phyloP scores from a whole-genome alignment of 768 basidiomycete genomes.

The Rubroboletus satanas region DNA sequence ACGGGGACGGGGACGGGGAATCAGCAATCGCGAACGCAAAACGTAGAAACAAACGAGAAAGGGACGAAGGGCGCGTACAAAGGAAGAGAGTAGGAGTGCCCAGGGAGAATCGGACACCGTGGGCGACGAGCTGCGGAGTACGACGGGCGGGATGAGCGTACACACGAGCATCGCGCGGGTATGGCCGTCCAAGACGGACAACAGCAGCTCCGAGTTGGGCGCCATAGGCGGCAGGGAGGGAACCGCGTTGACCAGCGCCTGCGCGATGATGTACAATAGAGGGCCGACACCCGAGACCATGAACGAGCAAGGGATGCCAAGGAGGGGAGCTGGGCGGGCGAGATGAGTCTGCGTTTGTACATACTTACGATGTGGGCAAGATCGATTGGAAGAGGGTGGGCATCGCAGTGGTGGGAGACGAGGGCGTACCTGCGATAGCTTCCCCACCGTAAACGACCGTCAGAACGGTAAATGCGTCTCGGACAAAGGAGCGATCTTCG shows the following conservation, averaged over 20 bases:
- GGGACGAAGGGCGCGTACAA: slow-evolving; percentile 32
- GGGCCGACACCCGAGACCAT: slow-evolving; percentile 69
- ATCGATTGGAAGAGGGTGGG: neutral
- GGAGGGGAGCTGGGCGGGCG: slow-evolving; percentile 48
- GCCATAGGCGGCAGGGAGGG: slow-evolving; percentile 47
- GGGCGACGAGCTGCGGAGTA: slow-evolving; percentile 49
- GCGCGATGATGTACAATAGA: slow-evolving; percentile 54
- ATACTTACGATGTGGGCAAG: neutral
- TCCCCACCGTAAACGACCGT: slow-evolving; percentile 80
- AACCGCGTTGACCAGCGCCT: slow-evolving; percentile 58
- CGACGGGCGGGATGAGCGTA: slow-evolving; percentile 67
- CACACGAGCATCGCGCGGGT: slow-evolving; percentile 77
- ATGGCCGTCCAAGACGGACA: slow-evolving; percentile 73
- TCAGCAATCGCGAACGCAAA: neutral
- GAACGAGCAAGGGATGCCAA: slow-evolving; percentile 72
- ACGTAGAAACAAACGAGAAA: neutral
- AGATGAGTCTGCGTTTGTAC: neutral
- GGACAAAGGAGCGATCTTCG: slow-evolving; percentile 54
- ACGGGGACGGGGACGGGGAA: neutral
- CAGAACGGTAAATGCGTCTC: slow-evolving; percentile 54
- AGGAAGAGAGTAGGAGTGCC: slow-evolving; percentile 68
- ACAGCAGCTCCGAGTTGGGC: slow-evolving; percentile 60
- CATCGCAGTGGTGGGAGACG: neutral
- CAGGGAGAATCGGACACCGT: slow-evolving; percentile 64
- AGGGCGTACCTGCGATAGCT: slow-evolving; percentile 53